Evolutionary conservation across 1,139 yeast species (phyloP).

Genomic region (Debaryomycetaceae sp.): DNA sequence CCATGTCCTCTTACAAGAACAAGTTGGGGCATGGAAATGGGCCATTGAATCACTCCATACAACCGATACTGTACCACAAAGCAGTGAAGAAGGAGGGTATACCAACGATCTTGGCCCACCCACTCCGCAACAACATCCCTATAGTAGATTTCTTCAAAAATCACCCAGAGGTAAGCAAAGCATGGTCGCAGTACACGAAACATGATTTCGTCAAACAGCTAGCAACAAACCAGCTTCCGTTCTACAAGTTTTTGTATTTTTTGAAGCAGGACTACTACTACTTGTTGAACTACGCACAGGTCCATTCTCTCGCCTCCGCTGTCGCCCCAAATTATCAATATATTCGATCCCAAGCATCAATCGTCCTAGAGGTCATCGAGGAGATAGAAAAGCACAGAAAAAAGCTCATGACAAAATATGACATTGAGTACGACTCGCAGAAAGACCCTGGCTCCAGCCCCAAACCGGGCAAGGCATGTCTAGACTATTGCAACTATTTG

Average conservation of each 20-base stretch:
- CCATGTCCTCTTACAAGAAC: slow-evolving; percentile 39
- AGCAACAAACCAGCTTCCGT: slow-evolving; percentile 51
- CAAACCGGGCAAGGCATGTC: slow-evolving; percentile 54
- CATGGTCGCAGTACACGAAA: slow-evolving; percentile 57
- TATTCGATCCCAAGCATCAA: slow-evolving; percentile 49
- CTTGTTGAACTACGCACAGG: slow-evolving; percentile 63
- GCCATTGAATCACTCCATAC: slow-evolving; percentile 61
- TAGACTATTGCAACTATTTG: slow-evolving; percentile 59
- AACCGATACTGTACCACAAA: slow-evolving; percentile 9
- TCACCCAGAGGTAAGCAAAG: slow-evolving; percentile 53
- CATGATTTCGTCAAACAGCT: slow-evolving; percentile 61
- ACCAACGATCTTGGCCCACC: slow-evolving; percentile 2
- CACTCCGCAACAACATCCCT: neutral
- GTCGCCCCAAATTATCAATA: slow-evolving; percentile 56
- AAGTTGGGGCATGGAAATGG: slow-evolving; percentile 64
- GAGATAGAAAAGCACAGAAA: slow-evolving; percentile 58
- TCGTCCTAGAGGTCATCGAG: slow-evolving; percentile 48
- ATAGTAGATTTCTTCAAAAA: slow-evolving; percentile 40
- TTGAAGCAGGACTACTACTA: slow-evolving; percentile 73
- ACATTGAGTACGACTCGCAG: slow-evolving; percentile 44
- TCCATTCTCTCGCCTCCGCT: slow-evolving; percentile 64
- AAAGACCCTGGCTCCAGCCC: slow-evolving; percentile 38
- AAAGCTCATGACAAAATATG: slow-evolving; percentile 45
- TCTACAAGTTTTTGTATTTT: slow-evolving; percentile 52
- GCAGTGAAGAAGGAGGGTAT: slow-evolving; percentile 7